Evolutionary conservation across 352 stramenopile genomes (phyloP).

Genomic region (Globisporangium barbulae): DNA sequence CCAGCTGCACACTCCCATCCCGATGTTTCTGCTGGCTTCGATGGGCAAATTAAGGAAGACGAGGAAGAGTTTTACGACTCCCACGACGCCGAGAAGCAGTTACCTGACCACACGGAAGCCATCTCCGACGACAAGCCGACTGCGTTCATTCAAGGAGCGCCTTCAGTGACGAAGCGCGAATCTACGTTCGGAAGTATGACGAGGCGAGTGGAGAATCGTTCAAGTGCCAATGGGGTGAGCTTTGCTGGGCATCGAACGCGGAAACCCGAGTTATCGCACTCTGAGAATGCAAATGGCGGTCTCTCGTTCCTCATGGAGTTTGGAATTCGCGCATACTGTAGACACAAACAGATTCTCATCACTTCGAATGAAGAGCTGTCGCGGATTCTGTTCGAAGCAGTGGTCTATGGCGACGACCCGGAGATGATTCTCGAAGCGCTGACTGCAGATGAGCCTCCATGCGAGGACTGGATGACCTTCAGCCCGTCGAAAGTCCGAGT

Average conservation of each 20-base stretch:
- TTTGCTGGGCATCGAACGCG: not conserved
- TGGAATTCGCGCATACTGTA: conserved; percentile 38
- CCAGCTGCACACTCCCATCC: not conserved
- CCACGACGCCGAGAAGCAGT: not conserved
- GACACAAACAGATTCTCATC: conserved; percentile 32
- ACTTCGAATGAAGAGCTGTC: conserved; percentile 29
- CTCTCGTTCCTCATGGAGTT: conserved; percentile 32
- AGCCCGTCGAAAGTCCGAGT: conserved; percentile 15
- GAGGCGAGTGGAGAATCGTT: not conserved
- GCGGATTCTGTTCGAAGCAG: conserved; percentile 30
- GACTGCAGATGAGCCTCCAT: conserved; percentile 29
- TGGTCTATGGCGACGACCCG: conserved; percentile 32
- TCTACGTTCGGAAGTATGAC: not conserved
- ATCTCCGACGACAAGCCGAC: not conserved
- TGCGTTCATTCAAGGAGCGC: not conserved
- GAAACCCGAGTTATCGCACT: conserved; percentile 11
- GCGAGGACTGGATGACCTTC: conserved; percentile 44
- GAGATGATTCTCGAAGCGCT: conserved; percentile 44
- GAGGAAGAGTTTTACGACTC: not conserved
- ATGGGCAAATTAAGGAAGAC: not conserved
- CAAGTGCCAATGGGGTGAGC: not conserved
- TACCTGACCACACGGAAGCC: conserved; percentile 1
- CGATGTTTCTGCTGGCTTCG: not conserved
- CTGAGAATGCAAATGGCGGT: conserved; percentile 12
- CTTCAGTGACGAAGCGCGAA: not conserved